Evolutionary conservation across 352 stramenopile genomes (phyloP).

Genomic region (Phytophthora pinifolia): DNA sequence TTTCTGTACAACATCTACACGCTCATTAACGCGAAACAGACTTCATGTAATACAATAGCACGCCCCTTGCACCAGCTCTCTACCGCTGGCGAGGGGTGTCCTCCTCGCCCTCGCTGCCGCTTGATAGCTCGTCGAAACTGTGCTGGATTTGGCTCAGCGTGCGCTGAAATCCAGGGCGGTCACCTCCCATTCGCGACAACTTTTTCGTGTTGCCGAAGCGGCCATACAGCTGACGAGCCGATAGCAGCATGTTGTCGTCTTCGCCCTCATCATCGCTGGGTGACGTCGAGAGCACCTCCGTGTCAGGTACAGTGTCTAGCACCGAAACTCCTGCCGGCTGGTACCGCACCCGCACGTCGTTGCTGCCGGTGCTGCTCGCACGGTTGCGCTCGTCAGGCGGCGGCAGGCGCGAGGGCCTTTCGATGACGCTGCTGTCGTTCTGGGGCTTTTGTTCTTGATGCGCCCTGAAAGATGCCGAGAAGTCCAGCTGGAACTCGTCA

Average conservation of each 20-base stretch:
- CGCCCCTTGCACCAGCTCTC: background rate
- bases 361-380: constrained; percentile 23
- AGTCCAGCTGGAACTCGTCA: constrained; percentile 35
- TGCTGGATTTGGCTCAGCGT: constrained; percentile 65
- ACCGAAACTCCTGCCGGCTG: constrained; percentile 34
- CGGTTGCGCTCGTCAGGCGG: constrained; percentile 19
- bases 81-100: constrained; percentile 12
- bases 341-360: constrained; percentile 27
- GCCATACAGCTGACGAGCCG: constrained; percentile 42
- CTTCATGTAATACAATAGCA: constrained; percentile 14
- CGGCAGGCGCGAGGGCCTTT: constrained; percentile 4
- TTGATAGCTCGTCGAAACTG: constrained; percentile 57
- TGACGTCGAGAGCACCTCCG: constrained; percentile 9
- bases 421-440: background rate
- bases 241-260: constrained; percentile 45
- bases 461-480: constrained; percentile 28
- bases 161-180: constrained; percentile 47
- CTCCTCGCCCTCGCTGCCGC: constrained; percentile 40
- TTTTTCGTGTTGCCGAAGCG: constrained; percentile 50
- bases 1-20: constrained; percentile 20
- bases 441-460: constrained; percentile 23
- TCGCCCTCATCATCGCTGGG: constrained; percentile 26
- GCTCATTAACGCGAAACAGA: constrained; percentile 24
- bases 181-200: constrained; percentile 39
- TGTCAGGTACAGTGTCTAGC: constrained; percentile 21